Evolutionary conservation across 2,329 filamentous ascomycete species (phyloP), one percentile per base, ranked within the genome.

Genomic region (Amphichorda felina): DNA sequence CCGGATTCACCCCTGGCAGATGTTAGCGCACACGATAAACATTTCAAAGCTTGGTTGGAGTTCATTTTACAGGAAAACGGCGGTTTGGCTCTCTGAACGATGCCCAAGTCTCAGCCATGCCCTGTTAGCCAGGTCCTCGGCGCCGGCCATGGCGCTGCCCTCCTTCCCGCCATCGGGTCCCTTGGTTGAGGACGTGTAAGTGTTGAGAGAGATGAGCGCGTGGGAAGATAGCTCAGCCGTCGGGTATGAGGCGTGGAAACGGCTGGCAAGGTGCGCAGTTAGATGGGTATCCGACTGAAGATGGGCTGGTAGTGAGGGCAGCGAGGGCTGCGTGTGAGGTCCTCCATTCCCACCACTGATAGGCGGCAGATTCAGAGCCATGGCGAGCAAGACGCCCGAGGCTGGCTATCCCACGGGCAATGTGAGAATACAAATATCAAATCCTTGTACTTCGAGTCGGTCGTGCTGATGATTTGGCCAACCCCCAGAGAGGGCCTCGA

Each of bases 141-240:
- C 87, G 53, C 87, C 88, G 38, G 81, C 87, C 72, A 88, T 86
- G 43, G 87, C 86, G 62, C 86, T 94, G 25, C 88, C 89, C 48
- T 93, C 85, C 51, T 87, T 91, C 40, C 76, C 79, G 45, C 89
- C 89, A 82, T 95, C 86, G 4, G 82, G 76, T 16, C 88, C 89
- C 53, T 87, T 88, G 37, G 81, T 72, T 1, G 89, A 89, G 9
- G 85, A 84, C 9, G 85, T 89, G 57, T 94, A 96, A 15, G 88
- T 98, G 64, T 98, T 98, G 44, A 98, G 68, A 35, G 84, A 82
- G 51, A 98, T 81, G 47, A 96, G 71, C 33, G 82, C 91, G 54
- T 96, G 88, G 1, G 87, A 94, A 1, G 88, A 95, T 14, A 98
- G 75, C 33, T 77, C 76, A 36, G 91, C 86, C 1, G 88, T 94